Percentiles rank a stretch among this genome's conserved stretches.
These are phyloP conservation scores for Aquilaria agallochum DNA, from an alignment of 441 rosid genomes.

Conservation along the genomic window DNA sequence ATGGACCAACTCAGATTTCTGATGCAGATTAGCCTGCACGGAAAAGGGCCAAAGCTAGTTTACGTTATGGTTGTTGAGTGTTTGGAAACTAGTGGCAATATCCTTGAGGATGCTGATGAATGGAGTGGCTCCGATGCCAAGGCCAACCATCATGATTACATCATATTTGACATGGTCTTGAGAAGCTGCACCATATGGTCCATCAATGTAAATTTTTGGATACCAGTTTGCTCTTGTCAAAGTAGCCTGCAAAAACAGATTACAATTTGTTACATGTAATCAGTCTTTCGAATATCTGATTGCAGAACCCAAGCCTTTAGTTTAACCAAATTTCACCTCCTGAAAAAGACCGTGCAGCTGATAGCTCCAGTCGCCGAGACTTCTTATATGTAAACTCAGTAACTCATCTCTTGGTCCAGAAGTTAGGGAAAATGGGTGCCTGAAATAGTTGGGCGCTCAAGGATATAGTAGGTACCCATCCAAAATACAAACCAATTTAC, in stretches of 20 bases:
- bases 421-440: slow-evolving; percentile 68
- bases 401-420: slow-evolving; percentile 41
- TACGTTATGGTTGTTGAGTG: slow-evolving; percentile 10
- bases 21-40: background rate
- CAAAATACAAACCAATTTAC: too few species aligned
- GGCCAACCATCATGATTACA: slow-evolving; percentile 40
- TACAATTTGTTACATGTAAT: background rate
- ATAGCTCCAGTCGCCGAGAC: slow-evolving; percentile 57
- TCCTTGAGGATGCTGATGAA: slow-evolving; percentile 55
- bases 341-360: slow-evolving; percentile 37
- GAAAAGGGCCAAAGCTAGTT: background rate
- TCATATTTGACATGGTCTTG: slow-evolving; percentile 56
- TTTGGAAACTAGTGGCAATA: slow-evolving; percentile 15
- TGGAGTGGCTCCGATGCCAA: slow-evolving; percentile 59
- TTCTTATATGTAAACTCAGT: slow-evolving; percentile 45
- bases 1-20: background rate
- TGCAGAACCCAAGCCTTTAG: too few species aligned
- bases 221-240: slow-evolving; percentile 20
- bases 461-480: too few species aligned
- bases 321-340: slow-evolving; percentile 26
- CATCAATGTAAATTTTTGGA: slow-evolving; percentile 44
- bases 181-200: slow-evolving; percentile 52
- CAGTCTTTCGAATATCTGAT: background rate
- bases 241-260: slow-evolving; percentile 25
- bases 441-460: slow-evolving; percentile 13